Conservation (phyloP, 495 filamentous ascomycete genomes). For the Daldinia loculata region DNA sequence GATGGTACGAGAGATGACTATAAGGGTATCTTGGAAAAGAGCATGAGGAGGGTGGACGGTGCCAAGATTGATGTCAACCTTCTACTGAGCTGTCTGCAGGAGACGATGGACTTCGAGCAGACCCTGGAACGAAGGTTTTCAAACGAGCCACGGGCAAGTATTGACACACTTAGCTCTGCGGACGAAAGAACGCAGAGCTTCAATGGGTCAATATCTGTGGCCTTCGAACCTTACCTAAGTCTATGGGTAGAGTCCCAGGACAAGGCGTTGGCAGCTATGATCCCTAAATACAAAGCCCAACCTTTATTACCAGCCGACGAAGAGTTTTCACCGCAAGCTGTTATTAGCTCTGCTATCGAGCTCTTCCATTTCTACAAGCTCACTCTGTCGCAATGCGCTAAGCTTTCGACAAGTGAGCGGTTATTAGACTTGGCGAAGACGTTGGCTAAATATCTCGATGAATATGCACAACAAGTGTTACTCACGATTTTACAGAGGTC, state of each 20-base stretch:
- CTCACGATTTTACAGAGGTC: conserved; percentile 76
- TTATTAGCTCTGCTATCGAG: conserved; percentile 92
- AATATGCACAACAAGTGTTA: conserved; percentile 93
- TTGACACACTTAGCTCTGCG: conserved; percentile 86
- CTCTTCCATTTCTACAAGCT: conserved; percentile 96
- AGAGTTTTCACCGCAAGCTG: conserved; percentile 89
- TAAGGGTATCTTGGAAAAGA: conserved; percentile 87
- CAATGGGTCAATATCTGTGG: conserved; percentile 92
- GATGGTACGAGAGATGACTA: conserved; percentile 96
- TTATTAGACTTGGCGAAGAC: conserved; percentile 86
- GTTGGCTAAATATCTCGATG: conserved; percentile 91
- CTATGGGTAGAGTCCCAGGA: conserved; percentile 98
- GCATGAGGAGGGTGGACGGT: conserved; percentile 79
- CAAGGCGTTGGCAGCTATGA: conserved; percentile 82
- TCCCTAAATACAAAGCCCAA: conserved; percentile 89
- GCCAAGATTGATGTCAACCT: conserved; percentile 90
- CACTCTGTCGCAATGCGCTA: conserved; percentile 91
- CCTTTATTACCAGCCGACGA: conserved; percentile 83
- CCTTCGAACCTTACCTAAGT: conserved; percentile 96
- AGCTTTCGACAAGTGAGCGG: conserved; percentile 87
- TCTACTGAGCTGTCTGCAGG: conserved; percentile 89
- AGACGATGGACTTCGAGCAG: conserved; percentile 98
- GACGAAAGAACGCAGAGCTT: conserved; percentile 82
- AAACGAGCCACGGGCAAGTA: conserved; percentile 79
- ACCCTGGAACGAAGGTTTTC: conserved; percentile 85